Evolutionary conservation across 225 moss, liverwort and hornwort genomes (phyloP).

Genomic region (Bryoerythrophyllum caledonicum): DNA sequence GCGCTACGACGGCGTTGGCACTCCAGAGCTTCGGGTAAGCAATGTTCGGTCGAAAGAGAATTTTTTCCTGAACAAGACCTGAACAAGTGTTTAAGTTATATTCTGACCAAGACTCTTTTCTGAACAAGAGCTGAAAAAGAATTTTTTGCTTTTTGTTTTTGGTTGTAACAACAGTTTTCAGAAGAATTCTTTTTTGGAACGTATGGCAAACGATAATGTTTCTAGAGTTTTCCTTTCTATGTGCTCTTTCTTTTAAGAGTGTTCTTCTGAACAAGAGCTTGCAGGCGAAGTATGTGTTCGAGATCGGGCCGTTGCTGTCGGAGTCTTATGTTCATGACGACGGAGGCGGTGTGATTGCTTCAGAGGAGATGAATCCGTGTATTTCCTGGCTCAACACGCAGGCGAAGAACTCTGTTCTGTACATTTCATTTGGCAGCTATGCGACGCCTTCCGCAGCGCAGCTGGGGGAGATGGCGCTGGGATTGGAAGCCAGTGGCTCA

Average conservation of each 20-base stretch:
- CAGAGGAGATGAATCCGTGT: slow-evolving; percentile 23
- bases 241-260: no score
- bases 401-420: slow-evolving; percentile 20
- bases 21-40: slow-evolving; percentile 31
- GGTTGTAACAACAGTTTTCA: no score
- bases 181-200: no score
- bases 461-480: slow-evolving; percentile 26
- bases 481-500: slow-evolving; percentile 27
- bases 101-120: no score
- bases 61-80: no score
- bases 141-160: no score
- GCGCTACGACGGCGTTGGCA: slow-evolving; percentile 20
- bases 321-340: slow-evolving; percentile 12
- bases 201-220: no score
- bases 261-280: no score
- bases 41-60: no score
- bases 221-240: no score
- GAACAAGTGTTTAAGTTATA: no score
- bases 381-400: slow-evolving; percentile 25
- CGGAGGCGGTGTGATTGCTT: background rate
- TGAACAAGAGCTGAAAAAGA: no score
- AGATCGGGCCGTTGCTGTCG: slow-evolving; percentile 32
- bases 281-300: slow-evolving; percentile 32
- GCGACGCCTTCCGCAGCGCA: slow-evolving; percentile 29
- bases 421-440: slow-evolving; percentile 30